Conservation (phyloP, 2,329 filamentous ascomycete species). For the Epichloe amarillans region DNA sequence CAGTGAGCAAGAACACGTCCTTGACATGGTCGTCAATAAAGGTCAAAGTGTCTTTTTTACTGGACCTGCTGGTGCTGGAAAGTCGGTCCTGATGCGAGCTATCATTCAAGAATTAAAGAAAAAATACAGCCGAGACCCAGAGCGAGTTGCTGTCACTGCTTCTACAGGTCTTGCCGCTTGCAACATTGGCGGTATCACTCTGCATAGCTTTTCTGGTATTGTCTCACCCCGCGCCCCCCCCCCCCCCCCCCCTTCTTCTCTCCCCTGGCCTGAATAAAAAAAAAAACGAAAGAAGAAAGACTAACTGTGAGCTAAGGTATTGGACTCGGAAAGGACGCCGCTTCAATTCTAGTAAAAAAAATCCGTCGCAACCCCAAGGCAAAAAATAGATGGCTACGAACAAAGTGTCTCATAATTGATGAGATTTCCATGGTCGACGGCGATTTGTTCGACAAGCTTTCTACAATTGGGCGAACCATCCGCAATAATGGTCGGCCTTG, state of each 20-base stretch:
- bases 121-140: constrained; percentile 64
- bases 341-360: constrained; percentile 65
- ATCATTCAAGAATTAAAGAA: constrained; percentile 72
- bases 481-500: constrained; percentile 87
- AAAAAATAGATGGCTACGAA: constrained; percentile 75
- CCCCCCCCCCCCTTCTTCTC: no score
- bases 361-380: constrained; percentile 81
- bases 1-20: constrained; percentile 72
- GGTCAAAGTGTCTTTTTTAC: constrained; percentile 94
- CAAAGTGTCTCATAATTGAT: constrained; percentile 79
- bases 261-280: not conserved
- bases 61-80: constrained; percentile 89
- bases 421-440: constrained; percentile 98
- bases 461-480: constrained; percentile 70
- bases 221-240: no score
- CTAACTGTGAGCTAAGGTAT: constrained; percentile 33
- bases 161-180: constrained; percentile 93
- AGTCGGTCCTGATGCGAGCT: constrained; percentile 87
- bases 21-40: constrained; percentile 68
- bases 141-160: constrained; percentile 82
- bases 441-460: constrained; percentile 91
- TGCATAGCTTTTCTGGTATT: constrained; percentile 81
- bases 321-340: constrained; percentile 82
- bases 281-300: not conserved
- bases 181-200: constrained; percentile 88